Percentiles rank a stretch among this genome's conserved stretches.
These are phyloP conservation scores for Stephania yunnanensis DNA, from an alignment of 164 flowering plant species.

Conservation along the genomic window DNA sequence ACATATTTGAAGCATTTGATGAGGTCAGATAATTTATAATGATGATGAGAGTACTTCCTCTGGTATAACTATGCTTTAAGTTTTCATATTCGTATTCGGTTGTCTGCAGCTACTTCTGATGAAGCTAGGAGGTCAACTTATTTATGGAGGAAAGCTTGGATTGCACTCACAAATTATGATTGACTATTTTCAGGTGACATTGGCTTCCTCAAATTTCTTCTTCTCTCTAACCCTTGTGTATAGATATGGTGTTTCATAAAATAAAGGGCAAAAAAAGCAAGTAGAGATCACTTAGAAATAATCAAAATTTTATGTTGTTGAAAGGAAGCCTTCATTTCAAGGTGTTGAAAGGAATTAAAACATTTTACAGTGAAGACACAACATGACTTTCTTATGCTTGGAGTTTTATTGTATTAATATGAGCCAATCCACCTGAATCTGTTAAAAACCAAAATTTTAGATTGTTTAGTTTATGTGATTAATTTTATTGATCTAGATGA, in stretches of 20 bases:
- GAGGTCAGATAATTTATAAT: slow-evolving; percentile 24
- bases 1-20: slow-evolving; percentile 48
- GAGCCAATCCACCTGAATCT: no score
- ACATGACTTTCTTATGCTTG: not conserved
- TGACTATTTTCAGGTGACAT: slow-evolving; percentile 69
- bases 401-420: not conserved
- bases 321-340: no score
- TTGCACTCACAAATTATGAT: slow-evolving; percentile 55
- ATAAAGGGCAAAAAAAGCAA: not conserved
- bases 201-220: not conserved
- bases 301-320: not conserved
- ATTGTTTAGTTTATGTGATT: not conserved
- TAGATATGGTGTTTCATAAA: not conserved
- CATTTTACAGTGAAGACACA: not conserved
- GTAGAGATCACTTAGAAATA: no score
- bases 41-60: not conserved
- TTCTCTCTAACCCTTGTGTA: not conserved
- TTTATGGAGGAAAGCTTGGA: slow-evolving; percentile 91
- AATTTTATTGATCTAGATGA: slow-evolving; percentile 29
- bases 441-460: no score
- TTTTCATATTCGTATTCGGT: not conserved
- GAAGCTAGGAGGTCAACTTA: slow-evolving; percentile 87
- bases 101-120: slow-evolving; percentile 67
- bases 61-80: not conserved
- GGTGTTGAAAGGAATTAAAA: not conserved